phyloP scores from a whole-genome alignment of 1,139 yeast species.

The Saccharomyces pastorianus region DNA sequence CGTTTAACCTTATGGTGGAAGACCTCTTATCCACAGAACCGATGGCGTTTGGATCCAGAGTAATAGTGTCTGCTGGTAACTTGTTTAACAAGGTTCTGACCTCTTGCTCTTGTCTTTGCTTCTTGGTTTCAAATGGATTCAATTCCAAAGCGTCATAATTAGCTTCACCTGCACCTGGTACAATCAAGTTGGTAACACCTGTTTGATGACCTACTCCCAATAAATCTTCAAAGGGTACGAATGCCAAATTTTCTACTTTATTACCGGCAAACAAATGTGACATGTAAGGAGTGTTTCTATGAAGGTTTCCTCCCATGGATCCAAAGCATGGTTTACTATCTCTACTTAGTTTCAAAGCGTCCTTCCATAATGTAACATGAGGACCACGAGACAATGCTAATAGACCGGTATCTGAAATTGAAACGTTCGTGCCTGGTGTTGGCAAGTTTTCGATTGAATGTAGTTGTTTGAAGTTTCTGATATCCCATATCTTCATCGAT shows the following conservation, averaged over 20 bases:
- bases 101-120: conserved; percentile 91
- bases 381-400: conserved; percentile 91
- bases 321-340: conserved; percentile 36
- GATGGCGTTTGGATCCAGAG: conserved; percentile 80
- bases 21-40: conserved; percentile 79
- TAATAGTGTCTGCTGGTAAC: conserved; percentile 84
- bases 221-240: conserved; percentile 94
- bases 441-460: conserved; percentile 61
- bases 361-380: conserved; percentile 85
- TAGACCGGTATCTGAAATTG: conserved; percentile 82
- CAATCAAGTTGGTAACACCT: conserved; percentile 72
- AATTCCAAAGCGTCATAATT: conserved; percentile 90
- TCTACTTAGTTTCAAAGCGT: conserved; percentile 44
- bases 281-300: conserved; percentile 73
- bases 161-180: conserved; percentile 98
- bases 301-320: conserved; percentile 28
- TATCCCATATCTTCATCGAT: conserved; percentile 84
- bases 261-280: conserved; percentile 78
- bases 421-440: conserved; percentile 74
- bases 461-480: conserved; percentile 69
- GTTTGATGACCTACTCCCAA: conserved; percentile 77
- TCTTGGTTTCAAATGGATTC: conserved; percentile 86
- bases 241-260: conserved; percentile 55
- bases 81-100: conserved; percentile 81
- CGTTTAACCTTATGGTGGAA: conserved; percentile 51